Evolutionary conservation across 169 alveolate genomes (phyloP).

Genomic region (Plasmodium inui): DNA sequence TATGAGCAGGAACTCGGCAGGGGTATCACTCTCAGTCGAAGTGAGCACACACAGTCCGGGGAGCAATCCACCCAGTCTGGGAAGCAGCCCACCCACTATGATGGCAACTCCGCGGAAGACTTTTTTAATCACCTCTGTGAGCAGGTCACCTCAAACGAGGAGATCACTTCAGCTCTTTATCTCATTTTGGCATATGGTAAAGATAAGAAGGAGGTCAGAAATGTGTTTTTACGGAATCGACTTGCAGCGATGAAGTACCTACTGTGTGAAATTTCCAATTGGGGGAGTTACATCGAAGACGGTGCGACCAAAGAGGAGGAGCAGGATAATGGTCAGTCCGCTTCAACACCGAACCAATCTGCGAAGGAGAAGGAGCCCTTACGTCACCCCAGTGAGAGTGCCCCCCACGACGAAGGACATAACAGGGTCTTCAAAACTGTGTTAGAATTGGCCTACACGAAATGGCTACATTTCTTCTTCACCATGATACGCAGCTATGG

Average conservation of each 20-base stretch:
- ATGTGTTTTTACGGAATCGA: constrained; percentile 35
- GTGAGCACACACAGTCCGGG: not conserved
- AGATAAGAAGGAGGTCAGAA: constrained; percentile 24
- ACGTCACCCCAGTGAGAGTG: not conserved
- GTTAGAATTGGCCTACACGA: constrained; percentile 10
- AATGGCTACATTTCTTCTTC: constrained; percentile 26
- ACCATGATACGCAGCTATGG: constrained; percentile 17
- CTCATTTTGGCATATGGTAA: constrained; percentile 35
- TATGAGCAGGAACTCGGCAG: constrained; percentile 11
- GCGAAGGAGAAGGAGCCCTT: not conserved
- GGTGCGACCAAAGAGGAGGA: not conserved
- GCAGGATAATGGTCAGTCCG: too few relatives aligned
- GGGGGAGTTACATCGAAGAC: not conserved
- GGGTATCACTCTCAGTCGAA: not conserved
- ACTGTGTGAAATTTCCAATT: constrained; percentile 15
- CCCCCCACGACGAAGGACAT: not conserved
- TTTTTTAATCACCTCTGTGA: constrained; percentile 26
- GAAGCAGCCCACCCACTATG: not conserved
- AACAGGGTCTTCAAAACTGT: constrained; percentile 2
- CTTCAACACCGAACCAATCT: too few relatives aligned
- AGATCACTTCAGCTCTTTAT: not conserved
- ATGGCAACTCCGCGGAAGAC: not conserved
- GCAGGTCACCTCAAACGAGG: constrained; percentile 9
- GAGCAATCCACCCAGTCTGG: not conserved
- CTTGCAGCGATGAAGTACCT: constrained; percentile 30